Evolutionary conservation across 1,284 basidiomycete genomes (phyloP), one percentile per base, ranked within the genome.

Genomic region (Rhodofomes roseus): DNA sequence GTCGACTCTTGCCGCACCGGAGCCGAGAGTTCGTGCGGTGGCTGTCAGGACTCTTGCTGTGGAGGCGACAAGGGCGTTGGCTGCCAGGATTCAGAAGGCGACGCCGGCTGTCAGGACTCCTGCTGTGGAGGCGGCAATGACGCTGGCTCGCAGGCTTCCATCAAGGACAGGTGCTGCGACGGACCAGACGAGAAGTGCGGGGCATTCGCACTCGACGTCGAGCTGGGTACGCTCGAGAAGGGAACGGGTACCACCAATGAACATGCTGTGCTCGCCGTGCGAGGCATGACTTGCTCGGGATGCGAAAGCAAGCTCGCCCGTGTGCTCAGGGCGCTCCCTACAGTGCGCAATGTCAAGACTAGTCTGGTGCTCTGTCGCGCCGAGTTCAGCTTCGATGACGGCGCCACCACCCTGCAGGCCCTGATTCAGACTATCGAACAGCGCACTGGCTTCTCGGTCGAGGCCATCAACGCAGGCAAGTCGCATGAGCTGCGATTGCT

Each of bases 211-310:
- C 46, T 57, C 2, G 22, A 46, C 60, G 43, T 62, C 43, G 62
- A 62, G 16, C 58, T 65, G 18, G 60, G 60, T n/a, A 60, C 60
- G 34, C 37, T 56, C 0, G 63, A 65, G 66, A 61, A 64, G 34
- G 58, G 55, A 1, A 20, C 40, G 23, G 55, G 40, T 3, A 12
- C 50, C 2, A 43, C 44, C 2, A 56, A 31, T 31, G 59, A 63
- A 37, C 71, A 66, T 37, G 67, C 65, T 3, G 63, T 70, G 1
- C 59, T 73, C 16, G 67, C 71, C 2, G 62, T 73, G 55, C 69
- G 69, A 52, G 71, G 71, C 8, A 73, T 73, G 71, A 73, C 71
- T 5, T 73, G 71, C 65, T 71, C 68, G 7, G 71, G 71, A 2
- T 73, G 71, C 63, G 71, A 73, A 64, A 73, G 70, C 65, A 71